Percentiles rank a stretch among this genome's conserved stretches.
phyloP scores from a whole-genome alignment of 192 early-diverging fungal species.

The Coemansia sp. region DNA sequence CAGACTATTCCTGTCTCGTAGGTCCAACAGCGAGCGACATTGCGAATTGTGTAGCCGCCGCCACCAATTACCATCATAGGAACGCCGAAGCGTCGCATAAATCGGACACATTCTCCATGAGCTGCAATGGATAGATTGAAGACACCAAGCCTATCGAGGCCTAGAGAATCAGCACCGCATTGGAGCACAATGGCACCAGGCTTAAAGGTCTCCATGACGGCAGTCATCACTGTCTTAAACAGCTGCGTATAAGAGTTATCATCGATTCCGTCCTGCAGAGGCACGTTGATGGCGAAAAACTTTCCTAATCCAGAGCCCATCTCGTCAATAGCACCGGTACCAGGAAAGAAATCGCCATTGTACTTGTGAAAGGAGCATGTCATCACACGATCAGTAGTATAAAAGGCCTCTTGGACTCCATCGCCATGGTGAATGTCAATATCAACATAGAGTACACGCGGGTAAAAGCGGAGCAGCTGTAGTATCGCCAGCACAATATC shows the following conservation, averaged over 20 bases:
- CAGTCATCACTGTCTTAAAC: slow-evolving; percentile 77
- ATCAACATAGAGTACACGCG: slow-evolving; percentile 93
- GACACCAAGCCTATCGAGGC: slow-evolving; percentile 90
- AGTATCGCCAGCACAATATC: slow-evolving; percentile 87
- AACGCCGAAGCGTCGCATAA: slow-evolving; percentile 88
- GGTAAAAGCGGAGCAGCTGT: slow-evolving; percentile 68
- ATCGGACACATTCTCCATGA: slow-evolving; percentile 88
- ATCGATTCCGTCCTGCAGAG: slow-evolving; percentile 92
- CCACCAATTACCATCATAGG: slow-evolving; percentile 93
- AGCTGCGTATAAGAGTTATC: slow-evolving; percentile 75
- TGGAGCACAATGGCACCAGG: slow-evolving; percentile 93
- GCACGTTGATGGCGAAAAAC: slow-evolving; percentile 93
- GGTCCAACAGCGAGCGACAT: slow-evolving; percentile 93
- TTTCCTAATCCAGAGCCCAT: slow-evolving; percentile 84
- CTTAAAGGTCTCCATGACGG: slow-evolving; percentile 91
- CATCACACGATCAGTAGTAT: slow-evolving; percentile 91
- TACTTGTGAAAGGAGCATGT: slow-evolving; percentile 95
- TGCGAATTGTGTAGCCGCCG: slow-evolving; percentile 97
- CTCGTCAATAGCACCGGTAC: slow-evolving; percentile 89
- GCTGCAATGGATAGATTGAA: slow-evolving; percentile 92
- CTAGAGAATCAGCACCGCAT: slow-evolving; percentile 95
- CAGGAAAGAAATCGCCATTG: slow-evolving; percentile 93
- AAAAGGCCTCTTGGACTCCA: slow-evolving; percentile 94
- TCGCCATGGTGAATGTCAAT: slow-evolving; percentile 94
- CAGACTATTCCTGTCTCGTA: slow-evolving; percentile 89